Evolutionary conservation across 768 basidiomycete species (phyloP).

Genomic region (Phallus indusiatus): DNA sequence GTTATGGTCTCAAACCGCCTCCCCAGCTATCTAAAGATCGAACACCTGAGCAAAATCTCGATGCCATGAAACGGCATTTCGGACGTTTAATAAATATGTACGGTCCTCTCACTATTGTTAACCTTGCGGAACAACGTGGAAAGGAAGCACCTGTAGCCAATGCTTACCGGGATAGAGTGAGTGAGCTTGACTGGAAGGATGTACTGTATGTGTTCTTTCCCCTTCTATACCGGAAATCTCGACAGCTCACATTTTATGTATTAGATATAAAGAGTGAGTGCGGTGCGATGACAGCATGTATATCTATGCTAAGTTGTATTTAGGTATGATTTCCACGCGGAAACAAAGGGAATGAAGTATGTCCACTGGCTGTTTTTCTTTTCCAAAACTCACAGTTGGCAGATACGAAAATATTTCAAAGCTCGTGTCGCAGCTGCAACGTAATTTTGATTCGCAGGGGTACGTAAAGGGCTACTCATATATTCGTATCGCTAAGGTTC

Average conservation of each 20-base stretch:
- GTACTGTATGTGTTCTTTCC: constrained; percentile 36
- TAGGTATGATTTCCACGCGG: constrained; percentile 83
- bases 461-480: constrained; percentile 21
- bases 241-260: not conserved
- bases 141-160: constrained; percentile 76
- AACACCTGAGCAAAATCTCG: constrained; percentile 62
- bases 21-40: constrained; percentile 68
- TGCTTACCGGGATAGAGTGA: constrained; percentile 64
- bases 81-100: constrained; percentile 53
- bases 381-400: constrained; percentile 8
- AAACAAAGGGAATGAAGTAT: constrained; percentile 92
- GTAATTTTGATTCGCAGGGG: constrained; percentile 75
- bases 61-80: constrained; percentile 68
- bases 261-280: constrained; percentile 50
- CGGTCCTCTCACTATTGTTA: constrained; percentile 75
- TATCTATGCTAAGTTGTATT: not conserved
- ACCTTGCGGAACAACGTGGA: constrained; percentile 85
- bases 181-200: constrained; percentile 45
- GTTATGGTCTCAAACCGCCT: constrained; percentile 80
- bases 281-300: not conserved
- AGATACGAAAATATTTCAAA: constrained; percentile 89
- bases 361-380: constrained; percentile 15
- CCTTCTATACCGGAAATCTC: not conserved
- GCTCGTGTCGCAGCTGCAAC: constrained; percentile 60
- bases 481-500: not conserved